Conservation (phyloP, 768 basidiomycete species). For the Strobilomyces dryophilus region DNA sequence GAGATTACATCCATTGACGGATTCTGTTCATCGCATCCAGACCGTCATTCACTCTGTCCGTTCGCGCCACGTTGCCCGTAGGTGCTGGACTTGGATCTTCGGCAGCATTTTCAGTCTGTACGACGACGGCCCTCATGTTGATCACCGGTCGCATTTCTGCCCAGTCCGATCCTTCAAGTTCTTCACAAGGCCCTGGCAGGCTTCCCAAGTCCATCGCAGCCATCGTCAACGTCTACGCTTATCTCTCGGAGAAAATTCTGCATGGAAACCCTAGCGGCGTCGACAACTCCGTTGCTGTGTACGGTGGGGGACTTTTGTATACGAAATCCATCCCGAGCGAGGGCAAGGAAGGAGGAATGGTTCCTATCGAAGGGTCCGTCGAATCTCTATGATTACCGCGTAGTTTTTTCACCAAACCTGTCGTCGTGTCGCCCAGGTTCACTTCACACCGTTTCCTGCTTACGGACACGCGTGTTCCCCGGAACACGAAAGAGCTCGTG, state of each 20-base stretch:
- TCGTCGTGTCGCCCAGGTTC: constrained; percentile 54
- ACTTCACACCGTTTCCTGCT: constrained; percentile 86
- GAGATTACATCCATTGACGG: constrained; percentile 13
- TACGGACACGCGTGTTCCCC: constrained; percentile 88
- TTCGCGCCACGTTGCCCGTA: constrained; percentile 87
- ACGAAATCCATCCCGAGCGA: constrained; percentile 58
- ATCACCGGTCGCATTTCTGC: constrained; percentile 63
- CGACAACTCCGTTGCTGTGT: constrained; percentile 91
- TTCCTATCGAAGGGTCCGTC: constrained; percentile 77
- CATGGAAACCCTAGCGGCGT: constrained; percentile 98
- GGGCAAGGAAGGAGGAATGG: constrained; percentile 76
- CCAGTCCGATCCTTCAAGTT: constrained; percentile 16
- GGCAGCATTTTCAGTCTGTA: constrained; percentile 89
- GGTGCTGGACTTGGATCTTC: constrained; percentile 97
- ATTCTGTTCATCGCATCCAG: constrained; percentile 35
- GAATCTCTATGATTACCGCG: not conserved
- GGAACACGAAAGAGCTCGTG: constrained; percentile 93
- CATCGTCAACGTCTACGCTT: constrained; percentile 89
- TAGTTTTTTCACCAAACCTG: constrained; percentile 8
- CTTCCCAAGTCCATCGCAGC: constrained; percentile 64
- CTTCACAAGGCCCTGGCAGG: constrained; percentile 43
- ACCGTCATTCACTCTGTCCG: constrained; percentile 72
- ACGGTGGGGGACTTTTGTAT: constrained; percentile 90
- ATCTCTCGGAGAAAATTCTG: constrained; percentile 90
- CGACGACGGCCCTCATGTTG: constrained; percentile 75